These are phyloP conservation scores for Pistacia atlantica DNA, from an alignment of 345 rosid genomes.

Conservation along the genomic window DNA sequence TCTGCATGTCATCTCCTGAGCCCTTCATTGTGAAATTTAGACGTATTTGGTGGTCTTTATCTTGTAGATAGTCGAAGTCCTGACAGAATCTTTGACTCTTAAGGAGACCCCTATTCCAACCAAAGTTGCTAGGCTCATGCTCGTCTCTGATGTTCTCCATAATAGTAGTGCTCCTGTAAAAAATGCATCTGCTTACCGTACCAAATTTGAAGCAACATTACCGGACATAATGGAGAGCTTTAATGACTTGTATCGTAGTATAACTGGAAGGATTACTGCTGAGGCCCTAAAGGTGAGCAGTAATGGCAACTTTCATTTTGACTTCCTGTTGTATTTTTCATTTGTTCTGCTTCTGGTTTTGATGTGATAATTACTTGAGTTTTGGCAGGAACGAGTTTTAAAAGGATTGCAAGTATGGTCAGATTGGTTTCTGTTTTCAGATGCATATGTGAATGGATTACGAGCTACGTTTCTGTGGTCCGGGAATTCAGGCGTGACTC, in stretches of 20 bases:
- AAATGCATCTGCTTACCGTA: no score
- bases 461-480: slow-evolving; percentile 94
- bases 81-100: slow-evolving; percentile 40
- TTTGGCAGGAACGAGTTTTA: no score
- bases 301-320: no score
- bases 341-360: no score
- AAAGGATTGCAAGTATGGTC: no score
- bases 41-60: slow-evolving; percentile 1
- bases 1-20: background rate
- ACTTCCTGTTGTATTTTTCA: no score
- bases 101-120: slow-evolving; percentile 50
- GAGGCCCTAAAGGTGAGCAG: no score
- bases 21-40: background rate
- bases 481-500: background rate
- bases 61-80: slow-evolving; percentile 85
- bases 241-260: no score
- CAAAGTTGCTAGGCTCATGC: slow-evolving; percentile 93
- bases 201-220: no score
- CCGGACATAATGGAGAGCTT: no score
- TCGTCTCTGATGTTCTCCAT: slow-evolving; percentile 84
- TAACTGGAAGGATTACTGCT: no score
- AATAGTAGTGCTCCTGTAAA: slow-evolving; percentile 47
- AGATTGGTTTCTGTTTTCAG: slow-evolving; percentile 48
- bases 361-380: no score
- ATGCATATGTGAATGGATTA: slow-evolving; percentile 93